Evolutionary conservation across 2,329 filamentous ascomycete species (phyloP).

Genomic region (Calonectria hawksworthii): DNA sequence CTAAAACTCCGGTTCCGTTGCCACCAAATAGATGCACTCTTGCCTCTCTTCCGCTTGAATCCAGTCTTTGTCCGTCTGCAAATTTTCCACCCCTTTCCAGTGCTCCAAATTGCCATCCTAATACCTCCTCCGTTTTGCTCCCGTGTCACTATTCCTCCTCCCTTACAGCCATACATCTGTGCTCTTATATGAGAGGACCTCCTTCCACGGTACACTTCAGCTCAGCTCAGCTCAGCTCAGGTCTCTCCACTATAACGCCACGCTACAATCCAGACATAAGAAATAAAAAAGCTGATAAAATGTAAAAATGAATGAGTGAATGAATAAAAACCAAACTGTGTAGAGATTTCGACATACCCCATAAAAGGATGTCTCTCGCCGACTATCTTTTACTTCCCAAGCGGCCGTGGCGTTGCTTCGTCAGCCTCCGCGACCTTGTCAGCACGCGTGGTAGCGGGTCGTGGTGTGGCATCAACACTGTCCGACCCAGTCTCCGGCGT

Average conservation of each 20-base stretch:
- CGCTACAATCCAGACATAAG: constrained; percentile 46
- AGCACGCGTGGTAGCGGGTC: constrained; percentile 46
- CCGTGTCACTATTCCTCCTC: constrained; percentile 5
- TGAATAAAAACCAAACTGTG: constrained; percentile 16
- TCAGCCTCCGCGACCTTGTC: constrained; percentile 44
- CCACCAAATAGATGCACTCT: constrained; percentile 26
- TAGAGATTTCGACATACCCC: constrained; percentile 12
- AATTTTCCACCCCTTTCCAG: constrained; percentile 13
- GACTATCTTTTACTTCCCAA: constrained; percentile 39
- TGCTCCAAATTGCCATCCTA: background rate
- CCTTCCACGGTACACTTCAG: constrained; percentile 30
- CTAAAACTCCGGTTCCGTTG: constrained; percentile 37
- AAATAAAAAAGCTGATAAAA: constrained; percentile 30
- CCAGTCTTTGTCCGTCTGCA: constrained; percentile 40
- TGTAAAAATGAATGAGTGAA: constrained; percentile 22
- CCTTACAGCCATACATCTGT: constrained; percentile 9
- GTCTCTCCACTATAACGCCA: constrained; percentile 46
- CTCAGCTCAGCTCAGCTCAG: constrained; percentile 26
- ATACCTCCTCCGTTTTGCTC: constrained; percentile 12
- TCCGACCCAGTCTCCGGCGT: constrained; percentile 30
- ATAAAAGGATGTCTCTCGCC: background rate
- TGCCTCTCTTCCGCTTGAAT: constrained; percentile 31
- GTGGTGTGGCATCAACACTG: constrained; percentile 61
- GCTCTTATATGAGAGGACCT: constrained; percentile 31
- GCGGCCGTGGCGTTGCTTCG: constrained; percentile 58